Percentiles rank a stretch among this genome's conserved stretches.
Conservation (phyloP, 768 basidiomycete genomes). For the Fibroporia radiculosa region DNA sequence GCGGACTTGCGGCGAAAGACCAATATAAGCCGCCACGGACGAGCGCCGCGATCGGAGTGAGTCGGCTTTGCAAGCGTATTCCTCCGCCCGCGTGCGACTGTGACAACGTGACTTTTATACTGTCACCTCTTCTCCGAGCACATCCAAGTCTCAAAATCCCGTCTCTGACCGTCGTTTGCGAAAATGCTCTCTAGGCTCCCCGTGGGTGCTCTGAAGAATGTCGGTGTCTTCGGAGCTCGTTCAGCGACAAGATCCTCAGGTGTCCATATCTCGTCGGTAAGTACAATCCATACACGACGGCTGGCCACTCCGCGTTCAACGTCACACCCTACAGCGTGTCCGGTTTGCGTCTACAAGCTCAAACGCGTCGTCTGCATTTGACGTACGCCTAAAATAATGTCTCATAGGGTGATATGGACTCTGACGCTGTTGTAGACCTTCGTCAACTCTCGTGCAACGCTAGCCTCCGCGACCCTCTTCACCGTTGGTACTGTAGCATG, state of each 20-base stretch:
- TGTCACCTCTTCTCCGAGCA: slow-evolving; percentile 24
- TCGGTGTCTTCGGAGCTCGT: slow-evolving; percentile 39
- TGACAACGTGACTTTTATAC: slow-evolving; percentile 28
- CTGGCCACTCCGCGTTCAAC: not conserved
- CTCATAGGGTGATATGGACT: not conserved
- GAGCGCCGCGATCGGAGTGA: slow-evolving; percentile 1
- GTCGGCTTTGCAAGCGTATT: slow-evolving; percentile 15
- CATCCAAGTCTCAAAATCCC: slow-evolving; percentile 34
- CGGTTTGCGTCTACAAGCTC: slow-evolving; percentile 67
- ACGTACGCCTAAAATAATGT: slow-evolving; percentile 40
- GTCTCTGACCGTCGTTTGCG: slow-evolving; percentile 25
- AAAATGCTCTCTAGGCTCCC: slow-evolving; percentile 84
- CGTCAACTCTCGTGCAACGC: slow-evolving; percentile 62
- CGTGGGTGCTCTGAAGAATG: slow-evolving; percentile 60
- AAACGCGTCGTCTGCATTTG: slow-evolving; percentile 44
- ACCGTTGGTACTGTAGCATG: slow-evolving; percentile 89
- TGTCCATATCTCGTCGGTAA: slow-evolving; percentile 45
- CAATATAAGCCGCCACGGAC: not conserved
- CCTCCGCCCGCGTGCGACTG: slow-evolving; percentile 15
- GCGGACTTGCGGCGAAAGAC: not conserved
- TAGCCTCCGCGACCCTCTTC: slow-evolving; percentile 67
- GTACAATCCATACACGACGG: slow-evolving; percentile 17
- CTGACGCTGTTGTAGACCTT: slow-evolving; percentile 38
- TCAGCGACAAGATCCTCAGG: slow-evolving; percentile 32
- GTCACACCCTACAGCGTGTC: slow-evolving; percentile 35